Evolutionary conservation across 306 rosid genomes (phyloP).

Genomic region (Cercis canadensis): DNA sequence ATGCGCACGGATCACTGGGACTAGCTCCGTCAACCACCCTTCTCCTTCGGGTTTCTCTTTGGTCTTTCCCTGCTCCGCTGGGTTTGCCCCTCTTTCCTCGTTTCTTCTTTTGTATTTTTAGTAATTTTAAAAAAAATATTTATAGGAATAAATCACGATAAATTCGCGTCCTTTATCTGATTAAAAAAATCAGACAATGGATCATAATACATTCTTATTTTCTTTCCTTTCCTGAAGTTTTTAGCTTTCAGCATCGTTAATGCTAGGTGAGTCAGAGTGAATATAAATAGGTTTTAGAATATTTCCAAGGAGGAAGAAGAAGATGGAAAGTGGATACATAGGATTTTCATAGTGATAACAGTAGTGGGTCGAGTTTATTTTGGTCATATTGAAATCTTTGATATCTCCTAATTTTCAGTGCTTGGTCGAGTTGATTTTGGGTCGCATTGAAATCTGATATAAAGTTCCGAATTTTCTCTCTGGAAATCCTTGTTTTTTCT

Average conservation of each 20-base stretch:
- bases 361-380: too few relatives aligned
- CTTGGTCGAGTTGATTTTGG: slow-evolving; percentile 30
- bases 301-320: too few relatives aligned
- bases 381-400: too few relatives aligned
- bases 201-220: neutral
- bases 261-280: neutral
- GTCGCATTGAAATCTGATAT: neutral
- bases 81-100: slow-evolving; percentile 27
- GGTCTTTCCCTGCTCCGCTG: slow-evolving; percentile 19
- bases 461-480: neutral
- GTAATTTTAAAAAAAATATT: neutral
- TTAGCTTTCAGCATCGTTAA: slow-evolving; percentile 17
- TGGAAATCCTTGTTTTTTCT: neutral
- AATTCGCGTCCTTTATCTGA: neutral
- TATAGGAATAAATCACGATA: neutral
- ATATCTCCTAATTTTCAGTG: too few relatives aligned
- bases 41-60: neutral
- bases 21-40: slow-evolving; percentile 13
- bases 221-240: slow-evolving; percentile 24
- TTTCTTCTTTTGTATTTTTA: slow-evolving; percentile 3
- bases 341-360: too few relatives aligned
- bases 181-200: neutral
- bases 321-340: too few relatives aligned
- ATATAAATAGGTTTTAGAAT: slow-evolving; percentile 17
- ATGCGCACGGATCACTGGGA: too few relatives aligned